Evolutionary conservation across 83 land plant species (phyloP).

Genomic region (Thuja plicata): DNA sequence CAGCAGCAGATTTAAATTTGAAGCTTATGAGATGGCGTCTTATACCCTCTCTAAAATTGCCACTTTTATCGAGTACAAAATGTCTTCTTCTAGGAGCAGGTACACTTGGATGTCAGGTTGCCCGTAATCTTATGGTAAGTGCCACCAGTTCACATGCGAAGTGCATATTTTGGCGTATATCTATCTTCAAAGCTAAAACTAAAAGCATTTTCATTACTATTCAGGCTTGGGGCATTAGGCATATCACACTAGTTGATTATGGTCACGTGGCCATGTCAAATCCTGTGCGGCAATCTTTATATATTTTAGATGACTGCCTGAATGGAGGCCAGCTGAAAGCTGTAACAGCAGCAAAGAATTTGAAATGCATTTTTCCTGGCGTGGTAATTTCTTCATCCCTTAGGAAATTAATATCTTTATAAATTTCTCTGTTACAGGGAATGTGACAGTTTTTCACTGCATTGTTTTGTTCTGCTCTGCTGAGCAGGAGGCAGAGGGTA

Average conservation of each 20-base stretch:
- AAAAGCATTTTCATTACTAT: conserved; percentile 12
- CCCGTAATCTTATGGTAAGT: conserved; percentile 95
- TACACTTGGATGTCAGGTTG: conserved; percentile 99
- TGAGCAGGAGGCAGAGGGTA: conserved; percentile 78
- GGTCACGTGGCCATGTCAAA: conserved; percentile 97
- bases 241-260: conserved; percentile 87
- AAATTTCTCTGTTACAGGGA: neutral
- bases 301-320: conserved; percentile 84
- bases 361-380: conserved; percentile 85
- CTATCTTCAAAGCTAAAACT: conserved; percentile 9
- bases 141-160: neutral
- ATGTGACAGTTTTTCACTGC: neutral
- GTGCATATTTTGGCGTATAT: neutral
- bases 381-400: conserved; percentile 61
- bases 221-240: conserved; percentile 97
- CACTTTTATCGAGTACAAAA: conserved; percentile 48
- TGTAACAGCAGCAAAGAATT: conserved; percentile 76
- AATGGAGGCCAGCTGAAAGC: conserved; percentile 93
- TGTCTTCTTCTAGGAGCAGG: conserved; percentile 98
- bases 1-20: conserved; percentile 95
- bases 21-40: conserved; percentile 98
- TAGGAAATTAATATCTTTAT: conserved; percentile 23
- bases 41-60: conserved; percentile 76
- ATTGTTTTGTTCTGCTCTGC: neutral
- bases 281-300: conserved; percentile 91